These are phyloP conservation scores for Chlamydomonas eustigma DNA, from an alignment of 139 green algal genomes.

Conservation along the genomic window DNA sequence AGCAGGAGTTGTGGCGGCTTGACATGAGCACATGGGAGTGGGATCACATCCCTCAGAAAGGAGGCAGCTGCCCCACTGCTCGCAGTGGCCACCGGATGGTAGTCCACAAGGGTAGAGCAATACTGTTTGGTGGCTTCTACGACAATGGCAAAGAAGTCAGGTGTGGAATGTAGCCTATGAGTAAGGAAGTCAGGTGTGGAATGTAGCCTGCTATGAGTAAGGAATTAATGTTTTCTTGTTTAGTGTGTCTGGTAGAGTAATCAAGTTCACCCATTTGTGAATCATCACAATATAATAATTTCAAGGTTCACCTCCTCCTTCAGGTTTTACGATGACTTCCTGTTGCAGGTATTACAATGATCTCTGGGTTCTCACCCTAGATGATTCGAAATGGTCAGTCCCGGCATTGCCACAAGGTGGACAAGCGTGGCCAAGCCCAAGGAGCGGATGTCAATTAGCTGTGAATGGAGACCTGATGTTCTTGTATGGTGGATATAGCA, in stretches of 20 bases:
- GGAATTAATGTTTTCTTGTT: no score
- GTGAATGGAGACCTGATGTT: slow-evolving; percentile 69
- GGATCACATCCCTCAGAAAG: slow-evolving; percentile 81
- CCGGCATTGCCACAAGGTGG: background rate
- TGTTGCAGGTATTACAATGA: slow-evolving; percentile 88
- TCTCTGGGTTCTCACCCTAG: slow-evolving; percentile 79
- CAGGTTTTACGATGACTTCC: background rate
- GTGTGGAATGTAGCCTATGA: no score
- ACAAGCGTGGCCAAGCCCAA: slow-evolving; percentile 39
- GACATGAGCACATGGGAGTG: slow-evolving; percentile 81
- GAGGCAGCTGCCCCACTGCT: slow-evolving; percentile 54
- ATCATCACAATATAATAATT: no score
- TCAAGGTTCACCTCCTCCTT: no score
- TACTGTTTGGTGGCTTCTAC: slow-evolving; percentile 96
- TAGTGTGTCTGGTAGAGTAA: no score
- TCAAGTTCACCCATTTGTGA: no score
- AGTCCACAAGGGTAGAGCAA: slow-evolving; percentile 65
- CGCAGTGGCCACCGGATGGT: slow-evolving; percentile 90
- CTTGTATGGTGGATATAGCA: slow-evolving; percentile 89
- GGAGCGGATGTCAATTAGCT: slow-evolving; percentile 70
- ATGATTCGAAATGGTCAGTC: slow-evolving; percentile 64
- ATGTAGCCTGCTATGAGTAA: no score
- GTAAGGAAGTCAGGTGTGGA: no score
- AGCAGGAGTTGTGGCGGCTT: slow-evolving; percentile 89
- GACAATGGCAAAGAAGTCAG: slow-evolving; percentile 70